Conservation (phyloP, 139 green algal genomes). For the Yamagishiella unicocca region DNA sequence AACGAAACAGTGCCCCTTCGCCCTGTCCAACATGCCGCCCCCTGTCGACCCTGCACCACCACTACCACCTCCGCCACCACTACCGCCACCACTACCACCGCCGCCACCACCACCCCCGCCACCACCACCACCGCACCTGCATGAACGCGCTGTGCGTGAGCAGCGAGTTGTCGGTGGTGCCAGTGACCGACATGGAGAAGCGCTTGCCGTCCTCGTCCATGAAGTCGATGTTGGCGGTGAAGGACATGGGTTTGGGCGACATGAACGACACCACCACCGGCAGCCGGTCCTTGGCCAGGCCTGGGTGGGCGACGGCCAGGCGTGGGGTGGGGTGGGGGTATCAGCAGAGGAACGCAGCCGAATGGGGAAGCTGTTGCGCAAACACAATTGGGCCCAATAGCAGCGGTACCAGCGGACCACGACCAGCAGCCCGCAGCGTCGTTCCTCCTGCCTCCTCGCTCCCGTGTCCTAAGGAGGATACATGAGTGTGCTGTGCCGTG, state of each 20-base stretch:
- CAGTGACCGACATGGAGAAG: slow-evolving; percentile 74
- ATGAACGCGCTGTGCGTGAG: slow-evolving; percentile 78
- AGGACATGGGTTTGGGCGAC: slow-evolving; percentile 71
- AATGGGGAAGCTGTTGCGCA: too few relatives aligned
- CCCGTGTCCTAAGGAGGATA: too few relatives aligned
- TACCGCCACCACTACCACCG: too few relatives aligned
- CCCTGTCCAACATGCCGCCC: background rate
- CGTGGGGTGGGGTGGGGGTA: background rate
- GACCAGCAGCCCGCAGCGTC: too few relatives aligned
- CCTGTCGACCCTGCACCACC: background rate
- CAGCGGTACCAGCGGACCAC: too few relatives aligned
- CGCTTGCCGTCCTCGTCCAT: slow-evolving; percentile 80
- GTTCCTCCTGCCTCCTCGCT: too few relatives aligned
- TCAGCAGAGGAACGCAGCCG: too few relatives aligned
- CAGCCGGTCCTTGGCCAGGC: slow-evolving; percentile 82
- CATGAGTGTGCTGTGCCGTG: too few relatives aligned
- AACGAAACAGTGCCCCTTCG: background rate
- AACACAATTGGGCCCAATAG: too few relatives aligned
- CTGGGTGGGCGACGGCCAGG: slow-evolving; percentile 27
- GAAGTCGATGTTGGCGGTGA: slow-evolving; percentile 86
- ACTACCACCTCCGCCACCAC: too few relatives aligned
- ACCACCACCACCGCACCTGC: slow-evolving; percentile 40
- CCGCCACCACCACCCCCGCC: too few relatives aligned
- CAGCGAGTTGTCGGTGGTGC: slow-evolving; percentile 78
- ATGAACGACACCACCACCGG: slow-evolving; percentile 80